Conservation (phyloP, 345 rosid genomes). For the Lepidium sativum region DNA sequence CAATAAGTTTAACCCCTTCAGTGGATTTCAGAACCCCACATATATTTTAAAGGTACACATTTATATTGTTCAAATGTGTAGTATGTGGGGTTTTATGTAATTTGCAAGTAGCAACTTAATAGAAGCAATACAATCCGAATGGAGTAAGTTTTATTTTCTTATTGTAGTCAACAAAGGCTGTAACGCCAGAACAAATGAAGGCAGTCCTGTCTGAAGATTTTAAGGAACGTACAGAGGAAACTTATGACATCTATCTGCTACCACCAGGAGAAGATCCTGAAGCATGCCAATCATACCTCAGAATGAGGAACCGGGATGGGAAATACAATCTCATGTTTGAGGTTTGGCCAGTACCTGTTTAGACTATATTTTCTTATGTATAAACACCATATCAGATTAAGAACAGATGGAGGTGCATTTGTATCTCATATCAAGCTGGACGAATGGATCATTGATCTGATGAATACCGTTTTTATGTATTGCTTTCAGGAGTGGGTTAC, state of each 20-base stretch:
- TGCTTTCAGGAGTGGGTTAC: constrained; percentile 95
- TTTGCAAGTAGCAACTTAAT: not conserved
- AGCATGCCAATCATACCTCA: constrained; percentile 95
- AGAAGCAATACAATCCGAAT: not conserved
- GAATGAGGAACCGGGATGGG: constrained; percentile 99
- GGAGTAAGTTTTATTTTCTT: constrained; percentile 8
- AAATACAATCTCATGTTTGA: constrained; percentile 98
- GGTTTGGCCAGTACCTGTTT: constrained; percentile 41
- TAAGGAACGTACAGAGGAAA: constrained; percentile 76
- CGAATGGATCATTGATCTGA: not conserved
- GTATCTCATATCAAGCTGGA: not conserved
- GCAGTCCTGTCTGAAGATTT: constrained; percentile 48
- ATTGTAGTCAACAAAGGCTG: constrained; percentile 62
- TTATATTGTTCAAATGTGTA: not conserved
- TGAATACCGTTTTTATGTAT: not conserved
- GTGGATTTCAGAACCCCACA: constrained; percentile 97
- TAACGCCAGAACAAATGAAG: constrained; percentile 71
- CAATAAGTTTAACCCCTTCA: constrained; percentile 95
- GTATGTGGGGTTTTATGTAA: not conserved
- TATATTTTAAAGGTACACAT: constrained; percentile 71
- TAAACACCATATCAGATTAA: not conserved
- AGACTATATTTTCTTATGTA: not conserved
- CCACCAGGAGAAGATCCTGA: constrained; percentile 99
- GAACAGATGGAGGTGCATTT: not conserved
- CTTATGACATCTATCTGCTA: constrained; percentile 94